Percentiles rank a stretch among this genome's conserved stretches.
Conservation (phyloP, 2,329 filamentous ascomycete species). For the Didymosphaeria variabile region DNA sequence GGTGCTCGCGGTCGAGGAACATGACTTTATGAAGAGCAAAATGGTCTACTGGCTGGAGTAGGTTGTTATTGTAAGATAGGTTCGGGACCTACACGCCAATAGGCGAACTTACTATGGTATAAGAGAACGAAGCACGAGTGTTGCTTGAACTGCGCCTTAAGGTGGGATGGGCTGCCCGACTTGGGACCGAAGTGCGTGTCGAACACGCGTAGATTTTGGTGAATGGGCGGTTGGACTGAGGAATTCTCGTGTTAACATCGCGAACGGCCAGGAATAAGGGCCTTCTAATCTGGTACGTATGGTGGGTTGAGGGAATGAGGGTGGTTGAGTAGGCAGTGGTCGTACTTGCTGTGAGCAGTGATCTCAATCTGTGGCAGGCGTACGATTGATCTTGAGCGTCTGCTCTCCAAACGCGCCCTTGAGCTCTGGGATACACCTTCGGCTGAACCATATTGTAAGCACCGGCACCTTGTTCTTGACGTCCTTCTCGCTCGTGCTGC, state of each 20-base stretch:
- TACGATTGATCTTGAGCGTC: neutral
- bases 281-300: neutral
- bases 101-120: neutral
- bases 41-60: too few relatives aligned
- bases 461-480: conserved; percentile 20
- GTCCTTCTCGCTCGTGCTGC: conserved; percentile 3
- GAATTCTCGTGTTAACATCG: neutral
- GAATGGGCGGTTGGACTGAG: neutral
- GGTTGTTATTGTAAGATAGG: too few relatives aligned
- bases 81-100: neutral
- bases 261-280: neutral
- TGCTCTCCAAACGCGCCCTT: conserved; percentile 28
- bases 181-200: neutral
- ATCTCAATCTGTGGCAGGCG: neutral
- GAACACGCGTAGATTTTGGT: neutral
- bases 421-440: conserved; percentile 23
- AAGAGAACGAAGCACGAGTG: neutral
- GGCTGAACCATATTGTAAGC: conserved; percentile 29
- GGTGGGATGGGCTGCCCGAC: neutral
- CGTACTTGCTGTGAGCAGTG: neutral
- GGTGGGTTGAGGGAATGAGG: neutral
- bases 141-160: neutral
- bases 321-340: neutral
- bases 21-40: too few relatives aligned
- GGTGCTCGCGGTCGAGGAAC: too few relatives aligned